Base-by-base conservation (phyloP, 805 yeast species). In the Wickerhamomyces chambardii region DNA sequence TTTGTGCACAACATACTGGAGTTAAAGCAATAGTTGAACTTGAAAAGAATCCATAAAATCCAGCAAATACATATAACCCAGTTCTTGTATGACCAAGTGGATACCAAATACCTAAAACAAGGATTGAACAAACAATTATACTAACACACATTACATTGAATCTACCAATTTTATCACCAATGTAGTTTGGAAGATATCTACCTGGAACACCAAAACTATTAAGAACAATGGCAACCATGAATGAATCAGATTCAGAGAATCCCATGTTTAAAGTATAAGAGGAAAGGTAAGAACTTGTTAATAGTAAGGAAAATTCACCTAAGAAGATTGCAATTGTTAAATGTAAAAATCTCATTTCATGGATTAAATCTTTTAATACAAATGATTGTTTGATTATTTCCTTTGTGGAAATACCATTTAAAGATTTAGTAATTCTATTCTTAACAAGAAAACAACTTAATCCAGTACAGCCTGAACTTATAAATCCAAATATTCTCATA, bases 1-100 rank as follows among this genome's bases (percentile, higher is more conserved):
- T 72, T 29, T 70, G 69, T 0, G 81, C 70, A 5, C 77, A 64
- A 41, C 85, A 78, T 5, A 73, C 75, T 0, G 87, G 84, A 1
- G 80, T 68, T 33, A 80, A 48, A 1, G 81, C 66, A 31, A 81
- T 59, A 10, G 80, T 73, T 24, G 79, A 69, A 4, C 84, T 78
- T 24, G 70, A 61, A 36, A 68, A 63, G 42, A 75, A 70, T 0
- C 85, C 85, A 45, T 68, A 71, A 7, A 67, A 34, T 1, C 64
- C 66, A 10, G 76, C 59, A 50, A 76, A 80, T 1, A 64, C 61
- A 41, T 73, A 68, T 24, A 77, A 53, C 1, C 62, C 69, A 3
- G 55, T 56, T 16, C 56, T 36, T 36, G 53, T 44, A 15, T 50
- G 41, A 1, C 83, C 84, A 34, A 75, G 67, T 1, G 85, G 84